Evolutionary conservation across 768 basidiomycete species (phyloP).

Genomic region (Leccinum boreale): DNA sequence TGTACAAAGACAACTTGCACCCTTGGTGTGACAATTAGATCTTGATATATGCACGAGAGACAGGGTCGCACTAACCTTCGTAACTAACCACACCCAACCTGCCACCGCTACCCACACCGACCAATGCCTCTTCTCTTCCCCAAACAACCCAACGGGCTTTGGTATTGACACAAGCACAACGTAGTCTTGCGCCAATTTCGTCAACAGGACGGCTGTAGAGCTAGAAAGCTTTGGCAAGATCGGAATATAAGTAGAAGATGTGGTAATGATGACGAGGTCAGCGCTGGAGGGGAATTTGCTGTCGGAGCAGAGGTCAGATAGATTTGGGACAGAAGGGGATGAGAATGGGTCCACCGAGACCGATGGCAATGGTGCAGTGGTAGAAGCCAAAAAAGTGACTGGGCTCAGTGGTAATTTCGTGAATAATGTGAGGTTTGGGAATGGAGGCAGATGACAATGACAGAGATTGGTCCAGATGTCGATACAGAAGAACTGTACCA

Average conservation of each 20-base stretch:
- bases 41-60: background rate
- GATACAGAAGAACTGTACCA: conserved; percentile 87
- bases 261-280: conserved; percentile 87
- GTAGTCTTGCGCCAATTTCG: conserved; percentile 79
- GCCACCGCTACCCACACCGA: conserved; percentile 78
- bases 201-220: conserved; percentile 66
- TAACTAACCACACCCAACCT: conserved; percentile 85
- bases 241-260: conserved; percentile 70
- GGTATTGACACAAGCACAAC: conserved; percentile 83
- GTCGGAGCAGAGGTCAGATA: conserved; percentile 12
- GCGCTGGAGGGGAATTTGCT: conserved; percentile 32
- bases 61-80: conserved; percentile 59
- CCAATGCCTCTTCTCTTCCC: conserved; percentile 90
- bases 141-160: conserved; percentile 72
- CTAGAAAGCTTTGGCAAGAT: conserved; percentile 70
- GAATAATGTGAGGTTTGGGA: conserved; percentile 80
- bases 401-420: conserved; percentile 83
- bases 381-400: conserved; percentile 89
- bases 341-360: conserved; percentile 22
- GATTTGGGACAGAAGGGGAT: conserved; percentile 14
- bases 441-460: conserved; percentile 68
- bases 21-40: conserved; percentile 7
- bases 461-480: conserved; percentile 88
- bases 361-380: conserved; percentile 30
- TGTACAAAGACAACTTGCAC: conserved; percentile 69